Percentiles rank a stretch among this genome's conserved stretches.
These are phyloP conservation scores for Aspergillus proliferans DNA, from an alignment of 2,329 filamentous ascomycete genomes.

Conservation along the genomic window DNA sequence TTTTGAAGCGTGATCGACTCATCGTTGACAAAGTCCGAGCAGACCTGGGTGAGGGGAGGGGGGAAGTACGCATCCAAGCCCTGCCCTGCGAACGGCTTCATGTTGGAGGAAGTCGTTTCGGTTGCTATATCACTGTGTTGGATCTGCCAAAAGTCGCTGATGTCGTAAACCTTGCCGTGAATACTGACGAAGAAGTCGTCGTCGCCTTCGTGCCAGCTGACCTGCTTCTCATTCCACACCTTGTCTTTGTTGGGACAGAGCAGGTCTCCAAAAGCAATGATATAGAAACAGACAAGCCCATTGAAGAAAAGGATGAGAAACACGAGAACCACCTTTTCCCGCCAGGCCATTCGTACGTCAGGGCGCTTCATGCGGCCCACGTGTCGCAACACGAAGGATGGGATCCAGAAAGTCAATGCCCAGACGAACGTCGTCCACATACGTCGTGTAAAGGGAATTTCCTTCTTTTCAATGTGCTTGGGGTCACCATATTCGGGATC, in stretches of 20 bases:
- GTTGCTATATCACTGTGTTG: slow-evolving; percentile 72
- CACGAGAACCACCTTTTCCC: slow-evolving; percentile 84
- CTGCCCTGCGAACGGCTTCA: slow-evolving; percentile 71
- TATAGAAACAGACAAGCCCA: slow-evolving; percentile 79
- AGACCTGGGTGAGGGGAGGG: slow-evolving; percentile 68
- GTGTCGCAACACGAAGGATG: slow-evolving; percentile 71
- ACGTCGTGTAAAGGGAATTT: slow-evolving; percentile 59
- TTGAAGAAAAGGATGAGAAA: slow-evolving; percentile 78
- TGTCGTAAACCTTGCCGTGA: slow-evolving; percentile 83
- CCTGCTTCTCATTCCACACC: slow-evolving; percentile 69
- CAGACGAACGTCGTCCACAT: slow-evolving; percentile 79
- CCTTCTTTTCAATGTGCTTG: slow-evolving; percentile 67
- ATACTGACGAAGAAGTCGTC: slow-evolving; percentile 83
- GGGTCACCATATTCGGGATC: slow-evolving; percentile 74
- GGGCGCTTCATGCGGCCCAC: slow-evolving; percentile 94
- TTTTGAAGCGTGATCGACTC: slow-evolving; percentile 48
- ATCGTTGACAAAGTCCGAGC: slow-evolving; percentile 63
- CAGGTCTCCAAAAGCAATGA: slow-evolving; percentile 74
- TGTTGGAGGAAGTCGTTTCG: slow-evolving; percentile 55
- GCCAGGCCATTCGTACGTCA: slow-evolving; percentile 94
- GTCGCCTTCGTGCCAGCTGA: slow-evolving; percentile 62
- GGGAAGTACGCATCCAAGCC: slow-evolving; percentile 82
- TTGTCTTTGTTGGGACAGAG: slow-evolving; percentile 90
- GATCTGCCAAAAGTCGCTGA: slow-evolving; percentile 77
- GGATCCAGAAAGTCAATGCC: slow-evolving; percentile 89